phyloP scores from a whole-genome alignment of 805 yeast genomes.

The Ogataea angusta region DNA sequence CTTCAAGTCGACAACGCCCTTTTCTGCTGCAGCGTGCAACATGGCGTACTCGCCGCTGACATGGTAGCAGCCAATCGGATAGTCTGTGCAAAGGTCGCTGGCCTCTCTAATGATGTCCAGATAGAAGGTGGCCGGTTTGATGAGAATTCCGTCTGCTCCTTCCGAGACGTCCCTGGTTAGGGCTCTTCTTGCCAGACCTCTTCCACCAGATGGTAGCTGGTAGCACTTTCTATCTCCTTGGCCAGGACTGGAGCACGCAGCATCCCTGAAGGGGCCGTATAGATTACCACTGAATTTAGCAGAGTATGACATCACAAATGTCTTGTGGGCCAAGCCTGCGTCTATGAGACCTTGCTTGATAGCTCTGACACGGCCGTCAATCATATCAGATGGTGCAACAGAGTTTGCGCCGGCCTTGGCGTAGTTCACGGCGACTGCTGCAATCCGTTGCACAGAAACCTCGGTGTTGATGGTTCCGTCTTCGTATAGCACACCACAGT shows the following conservation, averaged over 20 bases:
- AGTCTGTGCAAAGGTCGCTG: conserved; percentile 70
- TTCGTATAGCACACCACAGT: conserved; percentile 86
- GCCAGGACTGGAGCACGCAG: conserved; percentile 89
- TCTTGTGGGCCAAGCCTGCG: conserved; percentile 79
- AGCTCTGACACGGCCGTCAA: conserved; percentile 89
- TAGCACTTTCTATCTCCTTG: conserved; percentile 90
- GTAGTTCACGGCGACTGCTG: conserved; percentile 92
- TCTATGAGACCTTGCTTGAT: conserved; percentile 82
- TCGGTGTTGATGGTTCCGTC: conserved; percentile 84
- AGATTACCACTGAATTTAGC: conserved; percentile 90
- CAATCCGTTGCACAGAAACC: conserved; percentile 73
- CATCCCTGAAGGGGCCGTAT: conserved; percentile 97
- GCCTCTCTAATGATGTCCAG: conserved; percentile 91
- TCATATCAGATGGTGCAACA: conserved; percentile 97
- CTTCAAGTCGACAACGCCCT: conserved; percentile 85
- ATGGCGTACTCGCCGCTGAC: conserved; percentile 97
- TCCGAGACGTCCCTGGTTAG: conserved; percentile 79
- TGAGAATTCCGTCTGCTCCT: conserved; percentile 94
- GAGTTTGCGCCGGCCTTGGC: conserved; percentile 95
- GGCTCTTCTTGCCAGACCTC: conserved; percentile 93
- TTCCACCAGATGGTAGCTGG: conserved; percentile 90
- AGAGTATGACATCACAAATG: conserved; percentile 87
- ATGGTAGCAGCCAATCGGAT: conserved; percentile 93
- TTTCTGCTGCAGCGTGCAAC: conserved; percentile 98
- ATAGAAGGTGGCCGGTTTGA: conserved; percentile 94